phyloP scores from a whole-genome alignment of 805 yeast genomes.

The Zygoascus ofunaensis region DNA sequence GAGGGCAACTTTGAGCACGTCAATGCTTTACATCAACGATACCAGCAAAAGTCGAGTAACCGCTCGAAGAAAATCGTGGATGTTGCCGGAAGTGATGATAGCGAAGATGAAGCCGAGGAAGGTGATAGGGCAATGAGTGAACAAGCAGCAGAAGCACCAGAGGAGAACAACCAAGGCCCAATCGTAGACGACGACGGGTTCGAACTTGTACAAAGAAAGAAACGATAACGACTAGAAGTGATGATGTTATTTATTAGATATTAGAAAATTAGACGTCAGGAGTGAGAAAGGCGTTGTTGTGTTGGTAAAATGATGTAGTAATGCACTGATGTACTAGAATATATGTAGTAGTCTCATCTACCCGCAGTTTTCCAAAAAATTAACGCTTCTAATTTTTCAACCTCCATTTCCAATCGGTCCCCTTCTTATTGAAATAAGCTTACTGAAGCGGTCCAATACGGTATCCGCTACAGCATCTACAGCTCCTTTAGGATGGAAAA shows the following conservation, averaged over 20 bases:
- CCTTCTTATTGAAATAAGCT: slow-evolving; percentile 4
- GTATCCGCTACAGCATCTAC: slow-evolving; percentile 42
- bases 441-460: slow-evolving; percentile 37
- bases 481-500: slow-evolving; percentile 34
- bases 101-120: slow-evolving; percentile 29
- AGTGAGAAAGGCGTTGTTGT: too few species aligned
- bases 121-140: slow-evolving; percentile 26
- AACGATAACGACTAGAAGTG: slow-evolving; percentile 3
- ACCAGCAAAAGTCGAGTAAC: slow-evolving; percentile 44
- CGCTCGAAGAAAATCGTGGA: slow-evolving; percentile 37
- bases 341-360: too few species aligned
- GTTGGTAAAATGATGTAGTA: too few species aligned
- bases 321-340: too few species aligned
- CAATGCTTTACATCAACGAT: slow-evolving; percentile 50
- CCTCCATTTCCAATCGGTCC: background rate
- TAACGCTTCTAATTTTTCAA: background rate
- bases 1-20: slow-evolving; percentile 44
- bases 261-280: too few species aligned
- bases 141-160: slow-evolving; percentile 4
- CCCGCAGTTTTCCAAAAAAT: too few species aligned
- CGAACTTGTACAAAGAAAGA: slow-evolving; percentile 55
- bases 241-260: background rate
- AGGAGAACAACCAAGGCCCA: slow-evolving; percentile 37
- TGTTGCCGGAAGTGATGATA: slow-evolving; percentile 43
- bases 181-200: slow-evolving; percentile 91